Conservation (phyloP, 2,329 filamentous ascomycete species). For the Pezicula carpinea region DNA sequence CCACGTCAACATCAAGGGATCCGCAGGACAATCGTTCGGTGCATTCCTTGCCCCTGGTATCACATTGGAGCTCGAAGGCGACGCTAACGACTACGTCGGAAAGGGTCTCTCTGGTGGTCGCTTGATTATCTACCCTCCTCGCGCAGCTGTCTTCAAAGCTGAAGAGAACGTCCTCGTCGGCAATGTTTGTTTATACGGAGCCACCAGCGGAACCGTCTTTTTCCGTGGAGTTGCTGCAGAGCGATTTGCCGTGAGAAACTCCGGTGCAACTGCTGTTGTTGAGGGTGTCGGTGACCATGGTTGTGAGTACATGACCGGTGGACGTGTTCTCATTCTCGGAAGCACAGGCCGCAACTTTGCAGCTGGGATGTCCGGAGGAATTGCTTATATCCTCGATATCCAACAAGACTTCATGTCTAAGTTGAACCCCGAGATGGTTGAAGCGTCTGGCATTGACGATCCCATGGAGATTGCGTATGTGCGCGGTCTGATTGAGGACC, state of each 20-base stretch:
- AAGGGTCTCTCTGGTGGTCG: conserved; percentile 93
- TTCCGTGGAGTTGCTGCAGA: conserved; percentile 96
- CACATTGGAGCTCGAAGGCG: conserved; percentile 91
- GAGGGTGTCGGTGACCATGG: conserved; percentile 95
- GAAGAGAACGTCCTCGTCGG: conserved; percentile 94
- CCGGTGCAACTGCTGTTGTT: conserved; percentile 90
- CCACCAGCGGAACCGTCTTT: conserved; percentile 85
- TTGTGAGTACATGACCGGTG: conserved; percentile 99
- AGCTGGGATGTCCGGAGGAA: conserved; percentile 97
- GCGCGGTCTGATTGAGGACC: conserved; percentile 88
- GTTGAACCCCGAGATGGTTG: conserved; percentile 97
- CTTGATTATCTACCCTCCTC: conserved; percentile 88
- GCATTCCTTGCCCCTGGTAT: conserved; percentile 91
- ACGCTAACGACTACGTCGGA: conserved; percentile 94
- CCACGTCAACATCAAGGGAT: conserved; percentile 94
- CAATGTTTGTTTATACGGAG: conserved; percentile 93
- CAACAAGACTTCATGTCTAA: conserved; percentile 86
- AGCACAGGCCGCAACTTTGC: conserved; percentile 94
- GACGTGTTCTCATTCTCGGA: conserved; percentile 81
- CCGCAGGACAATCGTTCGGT: conserved; percentile 93
- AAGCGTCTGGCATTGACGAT: conserved; percentile 78
- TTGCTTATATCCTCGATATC: conserved; percentile 89
- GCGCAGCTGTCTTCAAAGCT: conserved; percentile 86
- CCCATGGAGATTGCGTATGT: conserved; percentile 85
- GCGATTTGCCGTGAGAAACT: conserved; percentile 95